Conservation (phyloP, 805 yeast genomes). For the Yarrowia sp. region DNA sequence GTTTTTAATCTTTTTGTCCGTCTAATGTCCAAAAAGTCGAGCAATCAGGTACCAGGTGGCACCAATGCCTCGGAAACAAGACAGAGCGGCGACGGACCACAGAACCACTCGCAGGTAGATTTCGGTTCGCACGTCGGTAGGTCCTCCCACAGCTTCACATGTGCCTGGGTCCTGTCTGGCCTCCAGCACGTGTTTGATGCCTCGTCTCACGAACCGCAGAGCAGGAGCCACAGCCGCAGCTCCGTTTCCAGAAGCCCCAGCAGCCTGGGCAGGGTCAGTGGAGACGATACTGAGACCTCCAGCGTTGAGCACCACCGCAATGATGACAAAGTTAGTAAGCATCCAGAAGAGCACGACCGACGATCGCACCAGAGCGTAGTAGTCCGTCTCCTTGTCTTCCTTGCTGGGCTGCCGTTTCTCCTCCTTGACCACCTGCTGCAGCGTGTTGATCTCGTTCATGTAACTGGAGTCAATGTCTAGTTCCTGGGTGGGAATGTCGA, state of each 20-base stretch:
- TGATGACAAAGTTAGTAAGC: constrained; percentile 79
- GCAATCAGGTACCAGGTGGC: constrained; percentile 63
- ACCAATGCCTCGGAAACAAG: constrained; percentile 81
- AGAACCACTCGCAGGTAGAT: constrained; percentile 81
- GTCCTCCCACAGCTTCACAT: constrained; percentile 31
- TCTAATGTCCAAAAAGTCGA: constrained; percentile 47
- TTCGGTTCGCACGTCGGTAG: constrained; percentile 44
- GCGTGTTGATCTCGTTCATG: constrained; percentile 64
- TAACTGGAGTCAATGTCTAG: constrained; percentile 80
- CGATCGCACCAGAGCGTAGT: constrained; percentile 90
- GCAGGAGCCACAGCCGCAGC: constrained; percentile 46
- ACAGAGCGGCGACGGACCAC: constrained; percentile 93
- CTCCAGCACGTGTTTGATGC: constrained; percentile 48
- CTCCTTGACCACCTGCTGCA: constrained; percentile 52
- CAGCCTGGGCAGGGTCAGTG: constrained; percentile 49
- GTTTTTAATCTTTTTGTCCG: not conserved
- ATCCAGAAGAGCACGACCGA: constrained; percentile 90
- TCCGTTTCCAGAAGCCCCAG: constrained; percentile 39
- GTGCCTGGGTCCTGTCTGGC: constrained; percentile 52
- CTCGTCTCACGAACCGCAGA: constrained; percentile 29
- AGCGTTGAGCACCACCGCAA: constrained; percentile 82
- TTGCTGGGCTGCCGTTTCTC: constrained; percentile 51
- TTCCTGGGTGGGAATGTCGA: constrained; percentile 69
- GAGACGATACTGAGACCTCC: constrained; percentile 66
- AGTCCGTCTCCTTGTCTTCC: constrained; percentile 71